These are phyloP conservation scores for Dendrobium nobile DNA, from an alignment of 106 monocot species.

Conservation along the genomic window DNA sequence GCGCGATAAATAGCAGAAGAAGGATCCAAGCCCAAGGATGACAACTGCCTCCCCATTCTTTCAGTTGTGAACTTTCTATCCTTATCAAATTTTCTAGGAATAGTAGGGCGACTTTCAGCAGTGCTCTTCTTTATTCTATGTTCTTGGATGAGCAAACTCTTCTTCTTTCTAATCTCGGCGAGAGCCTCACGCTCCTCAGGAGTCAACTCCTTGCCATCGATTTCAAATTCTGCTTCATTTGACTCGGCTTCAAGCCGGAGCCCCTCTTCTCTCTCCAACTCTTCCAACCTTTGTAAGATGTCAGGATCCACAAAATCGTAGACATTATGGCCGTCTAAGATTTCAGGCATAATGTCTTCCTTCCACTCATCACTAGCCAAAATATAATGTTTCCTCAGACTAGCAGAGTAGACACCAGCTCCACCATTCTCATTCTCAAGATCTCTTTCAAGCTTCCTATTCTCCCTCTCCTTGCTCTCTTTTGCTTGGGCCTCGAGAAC, in stretches of 20 bases:
- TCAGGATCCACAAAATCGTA: slow-evolving; percentile 86
- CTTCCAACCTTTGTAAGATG: slow-evolving; percentile 71
- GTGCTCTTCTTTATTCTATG: slow-evolving; percentile 94
- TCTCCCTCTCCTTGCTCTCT: slow-evolving; percentile 40
- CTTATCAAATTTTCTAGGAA: slow-evolving; percentile 84
- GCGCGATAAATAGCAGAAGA: slow-evolving; percentile 61
- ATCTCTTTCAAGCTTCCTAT: slow-evolving; percentile 80
- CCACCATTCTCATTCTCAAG: slow-evolving; percentile 92
- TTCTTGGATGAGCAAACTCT: slow-evolving; percentile 72
- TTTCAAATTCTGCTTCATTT: slow-evolving; percentile 53
- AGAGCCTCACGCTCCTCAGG: slow-evolving; percentile 64
- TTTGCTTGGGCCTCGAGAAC: slow-evolving; percentile 68
- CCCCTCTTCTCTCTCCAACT: slow-evolving; percentile 92
- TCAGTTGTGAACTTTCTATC: slow-evolving; percentile 67
- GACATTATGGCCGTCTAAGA: slow-evolving; percentile 93
- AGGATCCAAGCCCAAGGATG: slow-evolving; percentile 62
- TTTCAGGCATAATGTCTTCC: slow-evolving; percentile 89
- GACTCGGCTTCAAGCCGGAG: slow-evolving; percentile 44
- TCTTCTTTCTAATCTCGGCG: slow-evolving; percentile 71
- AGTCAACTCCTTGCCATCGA: slow-evolving; percentile 53
- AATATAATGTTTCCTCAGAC: slow-evolving; percentile 75
- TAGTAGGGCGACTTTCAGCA: slow-evolving; percentile 83
- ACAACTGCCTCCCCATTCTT: slow-evolving; percentile 87
- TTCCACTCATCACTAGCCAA: slow-evolving; percentile 90
- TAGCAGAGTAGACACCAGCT: slow-evolving; percentile 97